phyloP scores from a whole-genome alignment of 2,329 filamentous ascomycete species.

The Epichloe coenophiala region DNA sequence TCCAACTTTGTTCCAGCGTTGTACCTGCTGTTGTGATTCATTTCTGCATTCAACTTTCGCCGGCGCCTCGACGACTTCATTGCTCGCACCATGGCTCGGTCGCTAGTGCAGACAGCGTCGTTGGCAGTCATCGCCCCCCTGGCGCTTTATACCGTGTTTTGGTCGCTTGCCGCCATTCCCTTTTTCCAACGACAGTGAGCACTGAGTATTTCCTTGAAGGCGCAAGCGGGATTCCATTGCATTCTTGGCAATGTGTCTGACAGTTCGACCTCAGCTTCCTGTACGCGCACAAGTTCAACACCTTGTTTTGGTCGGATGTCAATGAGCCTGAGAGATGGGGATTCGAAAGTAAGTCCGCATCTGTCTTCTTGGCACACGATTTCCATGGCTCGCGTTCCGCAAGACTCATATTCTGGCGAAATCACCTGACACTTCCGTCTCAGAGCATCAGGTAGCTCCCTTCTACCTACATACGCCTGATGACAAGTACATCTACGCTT shows the following conservation, averaged over 20 bases:
- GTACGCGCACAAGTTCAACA: conserved; percentile 72
- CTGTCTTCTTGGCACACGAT: background rate
- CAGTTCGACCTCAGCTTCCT: conserved; percentile 43
- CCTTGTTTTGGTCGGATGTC: conserved; percentile 56
- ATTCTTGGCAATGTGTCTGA: background rate
- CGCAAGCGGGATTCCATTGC: background rate
- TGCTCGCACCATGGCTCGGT: conserved; percentile 7
- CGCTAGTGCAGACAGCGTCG: conserved; percentile 18
- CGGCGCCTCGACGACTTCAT: background rate
- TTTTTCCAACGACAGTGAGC: conserved; percentile 69
- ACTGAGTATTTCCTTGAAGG: background rate
- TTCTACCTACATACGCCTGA: conserved; percentile 68
- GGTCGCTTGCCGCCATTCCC: conserved; percentile 54
- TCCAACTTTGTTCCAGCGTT: too few species aligned
- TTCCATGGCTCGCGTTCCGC: background rate
- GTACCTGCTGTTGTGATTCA: too few species aligned
- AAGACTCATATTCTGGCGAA: background rate
- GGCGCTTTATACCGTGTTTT: conserved; percentile 50
- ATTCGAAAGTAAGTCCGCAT: conserved; percentile 52
- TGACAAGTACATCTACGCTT: conserved; percentile 67
- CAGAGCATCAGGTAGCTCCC: conserved; percentile 76
- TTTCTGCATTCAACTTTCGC: too few species aligned
- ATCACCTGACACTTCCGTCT: background rate
- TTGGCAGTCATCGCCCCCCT: conserved; percentile 38
- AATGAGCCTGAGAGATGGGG: conserved; percentile 71